phyloP scores from a whole-genome alignment of 768 basidiomycete genomes.

The Lentinula raphanica region DNA sequence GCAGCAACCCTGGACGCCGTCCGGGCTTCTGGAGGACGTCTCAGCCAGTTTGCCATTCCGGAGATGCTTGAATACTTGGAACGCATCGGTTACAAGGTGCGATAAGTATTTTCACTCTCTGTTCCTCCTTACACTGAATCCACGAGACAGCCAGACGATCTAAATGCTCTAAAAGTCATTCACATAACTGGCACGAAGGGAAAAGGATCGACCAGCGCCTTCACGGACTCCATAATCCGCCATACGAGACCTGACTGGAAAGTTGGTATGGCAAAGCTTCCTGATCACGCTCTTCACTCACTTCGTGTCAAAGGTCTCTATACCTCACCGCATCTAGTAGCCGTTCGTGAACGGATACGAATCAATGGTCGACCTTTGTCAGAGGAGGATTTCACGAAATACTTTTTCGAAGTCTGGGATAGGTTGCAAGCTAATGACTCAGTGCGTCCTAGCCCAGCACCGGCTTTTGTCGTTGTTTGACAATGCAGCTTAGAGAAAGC shows the following conservation, averaged over 20 bases:
- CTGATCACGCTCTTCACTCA: neutral
- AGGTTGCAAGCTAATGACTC: constrained; percentile 55
- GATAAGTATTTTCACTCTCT: constrained; percentile 15
- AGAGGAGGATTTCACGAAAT: constrained; percentile 82
- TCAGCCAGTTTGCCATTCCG: constrained; percentile 62
- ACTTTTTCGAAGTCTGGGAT: constrained; percentile 97
- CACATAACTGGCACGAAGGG: constrained; percentile 99
- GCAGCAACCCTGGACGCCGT: constrained; percentile 86
- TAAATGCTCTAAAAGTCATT: constrained; percentile 86
- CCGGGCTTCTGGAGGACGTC: constrained; percentile 63
- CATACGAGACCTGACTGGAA: constrained; percentile 68
- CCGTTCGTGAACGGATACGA: constrained; percentile 92
- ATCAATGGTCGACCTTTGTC: constrained; percentile 88
- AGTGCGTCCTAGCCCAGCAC: constrained; percentile 31
- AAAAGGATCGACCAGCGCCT: constrained; percentile 96
- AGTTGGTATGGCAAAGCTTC: constrained; percentile 53
- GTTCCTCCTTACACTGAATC: neutral
- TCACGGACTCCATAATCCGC: constrained; percentile 83
- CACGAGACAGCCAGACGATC: constrained; percentile 60
- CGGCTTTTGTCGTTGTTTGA: neutral
- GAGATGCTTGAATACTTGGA: constrained; percentile 89
- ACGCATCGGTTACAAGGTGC: constrained; percentile 81
- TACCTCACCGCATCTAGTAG: constrained; percentile 94
- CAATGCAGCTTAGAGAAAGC: constrained; percentile 33
- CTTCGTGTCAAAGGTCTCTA: constrained; percentile 63